phyloP scores from a whole-genome alignment of 306 rosid species.

The Mimosa pudica region DNA sequence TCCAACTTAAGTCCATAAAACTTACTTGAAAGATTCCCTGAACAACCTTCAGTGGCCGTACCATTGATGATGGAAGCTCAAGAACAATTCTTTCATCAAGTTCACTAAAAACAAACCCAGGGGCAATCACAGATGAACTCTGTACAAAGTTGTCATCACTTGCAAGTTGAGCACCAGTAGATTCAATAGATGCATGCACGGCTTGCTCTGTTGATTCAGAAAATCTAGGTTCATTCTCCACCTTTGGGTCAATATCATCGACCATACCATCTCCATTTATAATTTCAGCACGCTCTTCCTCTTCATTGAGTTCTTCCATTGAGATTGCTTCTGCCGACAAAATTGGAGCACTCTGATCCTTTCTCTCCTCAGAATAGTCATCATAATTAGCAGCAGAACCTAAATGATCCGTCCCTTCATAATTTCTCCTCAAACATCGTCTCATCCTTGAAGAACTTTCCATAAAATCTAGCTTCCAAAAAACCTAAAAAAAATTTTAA shows the following conservation, averaged over 20 bases:
- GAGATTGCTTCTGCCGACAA: constrained; percentile 81
- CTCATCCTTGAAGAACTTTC: constrained; percentile 97
- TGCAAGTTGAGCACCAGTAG: constrained; percentile 52
- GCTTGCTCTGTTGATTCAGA: constrained; percentile 55
- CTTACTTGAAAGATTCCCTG: constrained; percentile 95
- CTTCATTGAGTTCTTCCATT: constrained; percentile 65
- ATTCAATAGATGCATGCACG: constrained; percentile 46
- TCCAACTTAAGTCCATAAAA: constrained; percentile 31
- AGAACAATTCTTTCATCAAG: constrained; percentile 87
- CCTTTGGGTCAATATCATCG: constrained; percentile 46
- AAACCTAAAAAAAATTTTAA: constrained; percentile 57
- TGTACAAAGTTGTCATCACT: constrained; percentile 56
- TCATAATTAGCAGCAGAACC: constrained; percentile 88
- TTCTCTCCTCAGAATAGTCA: constrained; percentile 50
- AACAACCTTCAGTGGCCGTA: constrained; percentile 81
- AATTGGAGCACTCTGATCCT: constrained; percentile 60
- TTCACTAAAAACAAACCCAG: constrained; percentile 90
- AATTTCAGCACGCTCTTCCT: constrained; percentile 64
- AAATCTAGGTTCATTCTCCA: constrained; percentile 47
- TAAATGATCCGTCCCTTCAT: constrained; percentile 86
- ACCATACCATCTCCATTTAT: constrained; percentile 57
- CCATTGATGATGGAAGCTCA: constrained; percentile 92
- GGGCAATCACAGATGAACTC: constrained; percentile 63
- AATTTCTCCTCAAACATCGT: constrained; percentile 74
- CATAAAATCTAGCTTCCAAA: constrained; percentile 96